A percentile compares a stretch with the other conserved stretches of the same genome.
Evolutionary conservation across 31 red algal genomes (phyloP).

Genomic region (Bonnemaisonia californica): DNA sequence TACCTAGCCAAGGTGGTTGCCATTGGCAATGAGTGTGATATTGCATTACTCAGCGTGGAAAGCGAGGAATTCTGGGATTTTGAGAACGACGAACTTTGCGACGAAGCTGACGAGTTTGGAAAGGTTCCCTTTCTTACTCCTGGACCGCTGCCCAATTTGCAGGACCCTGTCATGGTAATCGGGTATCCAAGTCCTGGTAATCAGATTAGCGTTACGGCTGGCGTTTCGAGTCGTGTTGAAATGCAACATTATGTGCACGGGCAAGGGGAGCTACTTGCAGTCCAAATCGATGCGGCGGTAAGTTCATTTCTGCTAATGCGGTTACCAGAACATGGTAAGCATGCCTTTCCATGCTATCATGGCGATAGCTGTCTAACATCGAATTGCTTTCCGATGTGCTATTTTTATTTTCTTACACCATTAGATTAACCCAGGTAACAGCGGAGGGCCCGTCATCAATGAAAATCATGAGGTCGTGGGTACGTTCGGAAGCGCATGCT

Average conservation of each 20-base stretch:
- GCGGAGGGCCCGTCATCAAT: conserved; percentile 89
- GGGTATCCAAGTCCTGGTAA: conserved; percentile 91
- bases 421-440: conserved; percentile 89
- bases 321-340: too few relatives aligned
- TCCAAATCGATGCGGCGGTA: conserved; percentile 90
- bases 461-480: conserved; percentile 65
- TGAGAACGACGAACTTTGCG: background rate
- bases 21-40: conserved; percentile 56
- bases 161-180: conserved; percentile 70
- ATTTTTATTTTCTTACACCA: background rate
- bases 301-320: conserved; percentile 14
- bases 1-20: conserved; percentile 42
- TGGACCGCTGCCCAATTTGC: conserved; percentile 75
- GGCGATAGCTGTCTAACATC: too few relatives aligned
- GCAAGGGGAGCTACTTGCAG: conserved; percentile 70
- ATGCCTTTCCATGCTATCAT: too few relatives aligned
- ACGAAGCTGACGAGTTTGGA: background rate
- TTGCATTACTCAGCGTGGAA: conserved; percentile 46
- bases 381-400: background rate
- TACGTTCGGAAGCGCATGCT: too few relatives aligned
- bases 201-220: conserved; percentile 83
- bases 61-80: conserved; percentile 39
- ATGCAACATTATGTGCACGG: conserved; percentile 87
- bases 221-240: conserved; percentile 76
- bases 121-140: conserved; percentile 40